Percentiles rank a stretch among this genome's conserved stretches.
phyloP scores from a whole-genome alignment of 768 basidiomycete species.

The Pleurotus giganteus region DNA sequence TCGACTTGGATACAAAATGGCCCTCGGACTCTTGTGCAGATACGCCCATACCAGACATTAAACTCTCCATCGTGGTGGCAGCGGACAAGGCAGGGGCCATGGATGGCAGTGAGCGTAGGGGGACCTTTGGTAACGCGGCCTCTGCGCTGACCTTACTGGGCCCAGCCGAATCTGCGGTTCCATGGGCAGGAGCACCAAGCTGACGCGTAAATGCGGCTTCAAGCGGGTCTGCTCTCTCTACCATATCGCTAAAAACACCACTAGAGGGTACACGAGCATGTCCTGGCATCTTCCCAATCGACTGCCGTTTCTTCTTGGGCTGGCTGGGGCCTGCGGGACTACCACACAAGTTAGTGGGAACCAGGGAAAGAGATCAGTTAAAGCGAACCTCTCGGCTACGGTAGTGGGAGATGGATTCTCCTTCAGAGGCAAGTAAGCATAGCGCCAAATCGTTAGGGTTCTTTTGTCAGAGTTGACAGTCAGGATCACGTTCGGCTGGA shows the following conservation, averaged over 20 bases:
- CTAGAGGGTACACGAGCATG: slow-evolving; percentile 6
- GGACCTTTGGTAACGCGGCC: slow-evolving; percentile 10
- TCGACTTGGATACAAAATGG: background rate
- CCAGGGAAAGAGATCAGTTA: too few species aligned
- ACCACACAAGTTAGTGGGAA: slow-evolving; percentile 27
- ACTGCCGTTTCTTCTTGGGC: slow-evolving; percentile 5
- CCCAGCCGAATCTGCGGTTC: background rate
- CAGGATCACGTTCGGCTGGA: slow-evolving; percentile 48
- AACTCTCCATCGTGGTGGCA: slow-evolving; percentile 47
- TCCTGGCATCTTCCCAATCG: background rate
- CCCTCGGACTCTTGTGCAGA: slow-evolving; percentile 22
- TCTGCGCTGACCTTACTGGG: background rate
- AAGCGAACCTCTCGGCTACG: slow-evolving; percentile 22
- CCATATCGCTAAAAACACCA: slow-evolving; percentile 32
- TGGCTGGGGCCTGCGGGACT: slow-evolving; percentile 35
- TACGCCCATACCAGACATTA: slow-evolving; percentile 6
- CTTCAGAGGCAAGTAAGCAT: slow-evolving; percentile 62
- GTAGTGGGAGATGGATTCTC: slow-evolving; percentile 46
- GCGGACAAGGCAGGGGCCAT: slow-evolving; percentile 54
- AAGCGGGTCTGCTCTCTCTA: background rate
- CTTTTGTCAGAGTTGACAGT: slow-evolving; percentile 56
- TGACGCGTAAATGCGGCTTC: background rate
- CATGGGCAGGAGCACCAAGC: background rate
- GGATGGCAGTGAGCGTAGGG: slow-evolving; percentile 47
- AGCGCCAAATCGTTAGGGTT: slow-evolving; percentile 69